Evolutionary conservation across 2,329 filamentous ascomycete species (phyloP).

Genomic region (Pseudocercospora eumusae): DNA sequence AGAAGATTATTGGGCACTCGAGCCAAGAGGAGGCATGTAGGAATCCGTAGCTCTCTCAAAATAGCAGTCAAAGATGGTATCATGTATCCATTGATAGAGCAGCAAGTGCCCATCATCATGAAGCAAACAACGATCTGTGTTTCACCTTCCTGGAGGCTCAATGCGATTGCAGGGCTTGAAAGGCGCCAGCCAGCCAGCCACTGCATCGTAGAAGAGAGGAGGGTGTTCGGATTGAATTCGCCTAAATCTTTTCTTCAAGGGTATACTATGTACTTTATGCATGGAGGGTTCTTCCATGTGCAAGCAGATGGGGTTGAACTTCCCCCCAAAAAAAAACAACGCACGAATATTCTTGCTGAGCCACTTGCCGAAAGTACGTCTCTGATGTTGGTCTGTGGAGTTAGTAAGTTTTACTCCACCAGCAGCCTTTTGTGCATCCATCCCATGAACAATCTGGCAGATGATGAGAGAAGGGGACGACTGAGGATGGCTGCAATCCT

Average conservation of each 20-base stretch:
- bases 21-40: not conserved
- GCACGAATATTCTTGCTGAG: no score
- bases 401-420: no score
- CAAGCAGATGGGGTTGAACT: constrained; percentile 12
- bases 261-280: no score
- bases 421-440: constrained; percentile 11
- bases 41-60: no score
- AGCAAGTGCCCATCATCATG: no score
- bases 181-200: no score
- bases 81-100: no score
- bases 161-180: constrained; percentile 15
- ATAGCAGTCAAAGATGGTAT: no score
- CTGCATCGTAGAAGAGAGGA: not conserved
- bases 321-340: no score
- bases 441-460: constrained; percentile 11
- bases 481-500: constrained; percentile 14
- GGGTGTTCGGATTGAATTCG: constrained; percentile 10
- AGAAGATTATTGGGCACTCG: not conserved
- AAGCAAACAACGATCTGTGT: constrained; percentile 12
- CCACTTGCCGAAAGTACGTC: constrained; percentile 1
- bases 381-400: not conserved
- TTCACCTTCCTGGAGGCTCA: constrained; percentile 18
- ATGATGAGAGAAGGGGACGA: constrained; percentile 13
- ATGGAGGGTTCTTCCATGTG: constrained; percentile 17
- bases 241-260: constrained; percentile 18